Evolutionary conservation across 345 rosid genomes (phyloP), one percentile per base, ranked within the genome.

Genomic region (Murraya paniculata): DNA sequence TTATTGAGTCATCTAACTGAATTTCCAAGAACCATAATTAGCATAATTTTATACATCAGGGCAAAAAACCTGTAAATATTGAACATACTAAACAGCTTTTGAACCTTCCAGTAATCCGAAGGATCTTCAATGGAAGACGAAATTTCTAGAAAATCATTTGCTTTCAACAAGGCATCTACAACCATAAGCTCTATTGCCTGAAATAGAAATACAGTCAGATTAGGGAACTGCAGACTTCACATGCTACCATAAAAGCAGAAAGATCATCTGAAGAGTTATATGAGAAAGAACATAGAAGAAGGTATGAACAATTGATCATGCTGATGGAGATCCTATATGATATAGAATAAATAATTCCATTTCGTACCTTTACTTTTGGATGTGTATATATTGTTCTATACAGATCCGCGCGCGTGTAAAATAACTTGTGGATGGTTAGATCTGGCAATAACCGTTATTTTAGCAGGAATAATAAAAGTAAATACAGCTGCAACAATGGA

Each of bases 131-230:
- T 80, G 86, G 75, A 69, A 53, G 93, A 82, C 57, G 97, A 86
- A 74, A 95, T 87, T 80, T 83, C 88, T 77, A 95, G 76, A 82
- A 78, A 85, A 81, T 76, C 82, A 77, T 95, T 87, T 77, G 98
- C 96, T 83, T 90, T 85, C 83, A 91, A 82, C 87, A 95, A 77
- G 36, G 98, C 98, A 89, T 95, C 99, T 71, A 88, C 96, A 61
- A 92, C 59, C 99, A 95, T 95, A 76, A 91, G 96, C 87, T 92
- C 98, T 76, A 90, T 82, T 38, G 98, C 99, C 99, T 95, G 89
- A 79, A 86, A 78, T 24, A 31, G 72, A 28, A 41, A 79, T 41
- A 60, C 8, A 1, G 45, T 60, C 41, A 73, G 13, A 71, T 70
- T 64, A 67, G 48, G 39, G 25, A 64, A 30, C 78, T 1, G 56